Conservation (phyloP, 2,329 filamentous ascomycete genomes). For the Aspergillus awamori region DNA sequence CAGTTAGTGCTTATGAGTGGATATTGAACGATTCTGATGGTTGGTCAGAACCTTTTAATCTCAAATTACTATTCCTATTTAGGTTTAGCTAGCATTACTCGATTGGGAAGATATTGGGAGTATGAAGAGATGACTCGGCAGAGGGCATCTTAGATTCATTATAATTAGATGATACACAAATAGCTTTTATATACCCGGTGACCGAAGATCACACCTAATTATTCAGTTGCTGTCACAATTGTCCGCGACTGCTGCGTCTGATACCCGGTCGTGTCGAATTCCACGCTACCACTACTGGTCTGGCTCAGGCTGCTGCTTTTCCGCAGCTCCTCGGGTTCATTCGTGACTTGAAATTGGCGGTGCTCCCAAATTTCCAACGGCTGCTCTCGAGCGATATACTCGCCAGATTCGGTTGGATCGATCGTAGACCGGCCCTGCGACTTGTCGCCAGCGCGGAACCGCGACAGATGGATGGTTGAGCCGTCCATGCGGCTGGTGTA, state of each 20-base stretch:
- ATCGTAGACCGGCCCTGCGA: constrained; percentile 12
- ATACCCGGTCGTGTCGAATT: constrained; percentile 2
- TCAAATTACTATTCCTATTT: background rate
- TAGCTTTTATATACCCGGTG: background rate
- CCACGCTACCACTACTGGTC: constrained; percentile 8
- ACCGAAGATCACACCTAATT: background rate
- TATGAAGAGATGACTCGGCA: too few relatives aligned
- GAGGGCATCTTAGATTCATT: background rate
- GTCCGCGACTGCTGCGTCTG: background rate
- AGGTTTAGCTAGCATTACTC: background rate
- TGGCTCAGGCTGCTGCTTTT: constrained; percentile 6
- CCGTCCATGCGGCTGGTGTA: constrained; percentile 14
- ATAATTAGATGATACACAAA: background rate
- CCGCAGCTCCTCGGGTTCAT: constrained; percentile 15
- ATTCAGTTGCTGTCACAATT: constrained; percentile 2
- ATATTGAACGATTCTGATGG: too few relatives aligned
- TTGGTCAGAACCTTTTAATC: background rate
- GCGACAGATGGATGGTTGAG: constrained; percentile 18
- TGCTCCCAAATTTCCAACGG: constrained; percentile 25
- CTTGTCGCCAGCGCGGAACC: constrained; percentile 14
- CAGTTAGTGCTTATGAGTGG: background rate
- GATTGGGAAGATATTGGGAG: too few relatives aligned
- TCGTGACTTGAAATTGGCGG: constrained; percentile 24
- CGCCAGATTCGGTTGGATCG: constrained; percentile 14
- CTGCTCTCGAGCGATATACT: constrained; percentile 11